Conservation (phyloP, 371 early-diverging fungal species). For the Nosema muscidifuracis region DNA sequence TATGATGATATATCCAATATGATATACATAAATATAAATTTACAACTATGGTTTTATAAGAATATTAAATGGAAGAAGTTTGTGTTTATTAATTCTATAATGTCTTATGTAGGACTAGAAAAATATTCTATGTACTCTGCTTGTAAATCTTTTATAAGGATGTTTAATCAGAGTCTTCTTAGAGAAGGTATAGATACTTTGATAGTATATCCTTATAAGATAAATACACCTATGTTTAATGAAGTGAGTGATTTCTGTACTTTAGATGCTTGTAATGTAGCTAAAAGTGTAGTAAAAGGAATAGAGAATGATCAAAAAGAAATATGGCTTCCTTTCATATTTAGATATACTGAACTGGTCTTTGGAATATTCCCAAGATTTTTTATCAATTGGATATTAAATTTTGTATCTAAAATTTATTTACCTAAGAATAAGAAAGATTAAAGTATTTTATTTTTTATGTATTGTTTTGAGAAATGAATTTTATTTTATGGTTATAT, state of each 20-base stretch:
- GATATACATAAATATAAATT: constrained; percentile 36
- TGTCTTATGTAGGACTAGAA: constrained; percentile 39
- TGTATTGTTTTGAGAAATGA: too few relatives aligned
- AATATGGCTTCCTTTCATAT: constrained; percentile 40
- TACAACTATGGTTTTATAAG: constrained; percentile 34
- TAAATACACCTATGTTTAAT: constrained; percentile 54
- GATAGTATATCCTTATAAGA: constrained; percentile 57
- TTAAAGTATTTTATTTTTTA: background rate
- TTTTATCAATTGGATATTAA: background rate
- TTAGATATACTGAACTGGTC: background rate
- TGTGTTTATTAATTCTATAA: constrained; percentile 55
- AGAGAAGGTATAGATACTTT: constrained; percentile 47
- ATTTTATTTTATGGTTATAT: too few relatives aligned
- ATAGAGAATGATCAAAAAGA: constrained; percentile 42
- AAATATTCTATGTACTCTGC: constrained; percentile 54
- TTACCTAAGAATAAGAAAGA: constrained; percentile 1
- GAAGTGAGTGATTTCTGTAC: constrained; percentile 40
- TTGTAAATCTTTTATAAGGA: constrained; percentile 50
- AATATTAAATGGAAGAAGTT: constrained; percentile 39
- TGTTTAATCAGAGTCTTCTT: constrained; percentile 46
- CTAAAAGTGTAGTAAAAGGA: constrained; percentile 32
- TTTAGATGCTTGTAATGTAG: constrained; percentile 29
- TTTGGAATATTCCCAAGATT: constrained; percentile 1
- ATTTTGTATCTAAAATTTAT: background rate
- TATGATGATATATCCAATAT: constrained; percentile 22